Evolutionary conservation across 768 basidiomycete genomes (phyloP).

Genomic region (Russula brevipes): DNA sequence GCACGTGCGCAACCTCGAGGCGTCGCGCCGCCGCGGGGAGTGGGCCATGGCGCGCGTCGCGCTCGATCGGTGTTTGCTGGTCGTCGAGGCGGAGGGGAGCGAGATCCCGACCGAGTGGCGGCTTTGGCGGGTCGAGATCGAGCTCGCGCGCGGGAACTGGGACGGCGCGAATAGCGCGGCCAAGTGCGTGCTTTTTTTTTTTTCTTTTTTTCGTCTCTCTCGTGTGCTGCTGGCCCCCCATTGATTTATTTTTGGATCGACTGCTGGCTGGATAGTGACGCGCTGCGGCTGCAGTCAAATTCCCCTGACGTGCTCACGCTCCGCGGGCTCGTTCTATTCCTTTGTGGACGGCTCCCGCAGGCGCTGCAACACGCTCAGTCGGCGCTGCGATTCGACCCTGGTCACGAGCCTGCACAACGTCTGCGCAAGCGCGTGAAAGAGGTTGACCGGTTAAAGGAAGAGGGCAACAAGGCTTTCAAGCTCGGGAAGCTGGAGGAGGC

Average conservation of each 20-base stretch:
- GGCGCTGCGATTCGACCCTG: slow-evolving; percentile 75
- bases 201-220: neutral
- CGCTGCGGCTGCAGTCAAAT: slow-evolving; percentile 61
- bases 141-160: slow-evolving; percentile 64
- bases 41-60: slow-evolving; percentile 79
- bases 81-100: slow-evolving; percentile 68
- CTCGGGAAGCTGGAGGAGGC: slow-evolving; percentile 54
- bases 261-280: slow-evolving; percentile 47
- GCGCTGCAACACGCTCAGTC: slow-evolving; percentile 65
- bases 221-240: too few species aligned
- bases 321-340: slow-evolving; percentile 77
- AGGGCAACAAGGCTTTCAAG: slow-evolving; percentile 78
- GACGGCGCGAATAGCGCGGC: slow-evolving; percentile 71
- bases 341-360: slow-evolving; percentile 62
- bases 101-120: slow-evolving; percentile 79
- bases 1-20: slow-evolving; percentile 61
- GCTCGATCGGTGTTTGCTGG: slow-evolving; percentile 69
- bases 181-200: slow-evolving; percentile 47
- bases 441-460: slow-evolving; percentile 78
- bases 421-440: slow-evolving; percentile 77
- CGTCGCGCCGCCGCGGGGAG: slow-evolving; percentile 52
- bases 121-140: slow-evolving; percentile 71
- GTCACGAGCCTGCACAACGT: slow-evolving; percentile 61
- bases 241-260: neutral
- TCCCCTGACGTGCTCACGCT: slow-evolving; percentile 75